These are phyloP conservation scores for Raphanus hybrid DNA, from an alignment of 441 rosid species.

Conservation along the genomic window DNA sequence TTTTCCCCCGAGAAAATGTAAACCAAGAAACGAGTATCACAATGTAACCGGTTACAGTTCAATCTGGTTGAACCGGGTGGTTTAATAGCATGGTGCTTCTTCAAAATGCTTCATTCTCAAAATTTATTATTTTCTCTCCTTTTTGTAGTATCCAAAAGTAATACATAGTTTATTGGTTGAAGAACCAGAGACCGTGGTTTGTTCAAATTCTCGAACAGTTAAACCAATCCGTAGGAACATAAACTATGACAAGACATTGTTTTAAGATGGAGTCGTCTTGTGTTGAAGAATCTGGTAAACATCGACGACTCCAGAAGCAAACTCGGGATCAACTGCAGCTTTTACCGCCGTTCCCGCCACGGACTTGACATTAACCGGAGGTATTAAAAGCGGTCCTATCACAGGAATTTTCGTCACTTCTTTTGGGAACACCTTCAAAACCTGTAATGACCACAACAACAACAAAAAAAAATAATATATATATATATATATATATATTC, in stretches of 20 bases:
- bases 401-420: conserved; percentile 54
- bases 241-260: not conserved
- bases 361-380: conserved; percentile 67
- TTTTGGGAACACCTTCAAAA: conserved; percentile 59
- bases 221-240: not conserved
- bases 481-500: no score
- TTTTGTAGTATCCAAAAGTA: not conserved
- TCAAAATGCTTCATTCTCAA: no score
- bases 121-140: no score
- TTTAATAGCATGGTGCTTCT: not conserved
- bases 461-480: not conserved
- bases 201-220: not conserved
- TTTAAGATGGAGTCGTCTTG: not conserved
- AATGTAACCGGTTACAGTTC: not conserved
- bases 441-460: conserved; percentile 42
- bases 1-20: conserved; percentile 10
- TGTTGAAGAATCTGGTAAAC: conserved; percentile 54
- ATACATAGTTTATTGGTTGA: not conserved
- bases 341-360: conserved; percentile 68
- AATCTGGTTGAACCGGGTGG: conserved; percentile 13
- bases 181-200: conserved; percentile 5
- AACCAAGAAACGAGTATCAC: not conserved
- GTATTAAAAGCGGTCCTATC: conserved; percentile 64
- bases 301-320: conserved; percentile 63
- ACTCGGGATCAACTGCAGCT: conserved; percentile 62